phyloP scores from a whole-genome alignment of 345 rosid species.

The Melaleuca alternifolia region DNA sequence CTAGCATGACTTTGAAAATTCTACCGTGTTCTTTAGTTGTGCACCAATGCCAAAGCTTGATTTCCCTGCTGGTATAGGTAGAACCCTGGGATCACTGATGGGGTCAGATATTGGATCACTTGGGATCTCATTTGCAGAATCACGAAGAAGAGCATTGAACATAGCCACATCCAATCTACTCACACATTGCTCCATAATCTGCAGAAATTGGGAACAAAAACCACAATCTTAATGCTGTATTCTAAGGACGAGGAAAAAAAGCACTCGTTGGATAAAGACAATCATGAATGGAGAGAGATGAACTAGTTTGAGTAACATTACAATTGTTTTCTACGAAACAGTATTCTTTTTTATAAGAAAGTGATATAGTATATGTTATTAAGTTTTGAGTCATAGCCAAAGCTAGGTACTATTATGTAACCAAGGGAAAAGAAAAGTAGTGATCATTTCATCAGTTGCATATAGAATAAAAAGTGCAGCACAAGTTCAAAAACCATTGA shows the following conservation, averaged over 20 bases:
- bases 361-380: neutral
- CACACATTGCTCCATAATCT: constrained; percentile 95
- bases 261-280: neutral
- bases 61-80: constrained; percentile 71
- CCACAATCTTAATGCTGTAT: neutral
- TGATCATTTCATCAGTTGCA: neutral
- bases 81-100: constrained; percentile 62
- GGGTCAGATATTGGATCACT: constrained; percentile 96
- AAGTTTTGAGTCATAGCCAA: neutral
- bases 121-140: constrained; percentile 71
- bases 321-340: neutral
- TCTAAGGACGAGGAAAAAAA: neutral
- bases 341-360: neutral
- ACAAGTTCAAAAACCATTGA: neutral
- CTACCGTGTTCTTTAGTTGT: constrained; percentile 75
- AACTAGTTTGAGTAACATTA: neutral
- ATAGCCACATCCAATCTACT: constrained; percentile 90
- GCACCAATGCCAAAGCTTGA: constrained; percentile 94
- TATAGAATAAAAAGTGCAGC: neutral
- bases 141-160: constrained; percentile 97
- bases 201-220: neutral
- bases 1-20: neutral
- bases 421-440: neutral
- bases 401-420: neutral
- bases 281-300: neutral